Percentiles rank a stretch among this genome's conserved stretches.
Conservation (phyloP, 495 filamentous ascomycete genomes). For the Glarea lozoyensis region DNA sequence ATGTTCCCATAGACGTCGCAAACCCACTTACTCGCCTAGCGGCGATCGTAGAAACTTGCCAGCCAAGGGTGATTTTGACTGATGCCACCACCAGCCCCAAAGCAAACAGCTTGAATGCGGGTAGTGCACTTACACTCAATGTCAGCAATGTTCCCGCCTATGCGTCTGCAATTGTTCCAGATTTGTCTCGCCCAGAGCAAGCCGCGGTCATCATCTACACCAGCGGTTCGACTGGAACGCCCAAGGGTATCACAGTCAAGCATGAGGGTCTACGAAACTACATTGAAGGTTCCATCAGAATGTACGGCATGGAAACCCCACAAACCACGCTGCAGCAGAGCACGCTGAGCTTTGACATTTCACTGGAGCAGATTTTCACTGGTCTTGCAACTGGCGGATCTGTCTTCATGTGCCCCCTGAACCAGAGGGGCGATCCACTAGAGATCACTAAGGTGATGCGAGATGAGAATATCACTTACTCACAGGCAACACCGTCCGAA, state of each 20-base stretch:
- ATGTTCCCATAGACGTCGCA: conserved; percentile 42
- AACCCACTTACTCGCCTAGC: conserved; percentile 19
- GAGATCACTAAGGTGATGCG: neutral
- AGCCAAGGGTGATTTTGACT: conserved; percentile 7
- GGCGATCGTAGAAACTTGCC: neutral
- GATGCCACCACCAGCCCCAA: neutral
- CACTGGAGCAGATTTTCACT: neutral
- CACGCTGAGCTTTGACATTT: conserved; percentile 2
- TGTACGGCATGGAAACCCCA: too few species aligned
- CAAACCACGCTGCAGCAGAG: conserved; percentile 9
- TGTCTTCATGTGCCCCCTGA: neutral
- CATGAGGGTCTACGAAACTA: neutral
- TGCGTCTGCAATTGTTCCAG: neutral
- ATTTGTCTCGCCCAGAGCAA: neutral
- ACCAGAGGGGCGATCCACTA: neutral
- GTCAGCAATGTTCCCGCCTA: neutral
- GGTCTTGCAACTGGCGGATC: conserved; percentile 1
- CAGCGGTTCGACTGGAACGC: neutral
- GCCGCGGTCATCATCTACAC: neutral
- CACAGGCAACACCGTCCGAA: conserved; percentile 13
- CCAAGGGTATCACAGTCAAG: neutral
- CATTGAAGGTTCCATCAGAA: too few species aligned
- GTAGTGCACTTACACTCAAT: too few species aligned
- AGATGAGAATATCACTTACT: conserved; percentile 9
- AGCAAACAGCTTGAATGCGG: neutral